Conservation (phyloP, 2,329 filamentous ascomycete genomes). For the Fusarium scirpi region DNA sequence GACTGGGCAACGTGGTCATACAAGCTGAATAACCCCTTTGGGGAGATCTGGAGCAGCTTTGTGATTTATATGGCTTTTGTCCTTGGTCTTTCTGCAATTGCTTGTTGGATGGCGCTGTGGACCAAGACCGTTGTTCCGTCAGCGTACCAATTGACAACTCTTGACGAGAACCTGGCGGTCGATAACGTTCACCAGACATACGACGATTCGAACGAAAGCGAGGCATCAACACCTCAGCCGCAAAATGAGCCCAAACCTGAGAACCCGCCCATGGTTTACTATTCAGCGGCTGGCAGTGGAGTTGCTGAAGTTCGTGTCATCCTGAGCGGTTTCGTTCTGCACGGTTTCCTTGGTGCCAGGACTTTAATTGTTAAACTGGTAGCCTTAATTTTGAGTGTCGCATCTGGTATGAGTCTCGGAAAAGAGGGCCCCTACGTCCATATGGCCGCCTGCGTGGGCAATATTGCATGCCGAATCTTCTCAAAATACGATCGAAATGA, state of each 20-base stretch:
- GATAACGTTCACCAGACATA: conserved; percentile 57
- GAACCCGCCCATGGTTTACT: conserved; percentile 85
- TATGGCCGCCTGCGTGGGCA: conserved; percentile 93
- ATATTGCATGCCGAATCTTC: conserved; percentile 94
- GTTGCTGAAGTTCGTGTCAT: conserved; percentile 98
- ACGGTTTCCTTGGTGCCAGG: conserved; percentile 91
- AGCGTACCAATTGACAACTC: conserved; percentile 83
- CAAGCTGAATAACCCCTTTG: conserved; percentile 60
- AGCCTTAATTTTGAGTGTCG: conserved; percentile 86
- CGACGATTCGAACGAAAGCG: conserved; percentile 57
- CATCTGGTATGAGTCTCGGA: conserved; percentile 91
- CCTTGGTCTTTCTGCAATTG: conserved; percentile 74
- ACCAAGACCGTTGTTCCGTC: conserved; percentile 97
- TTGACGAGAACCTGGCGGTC: conserved; percentile 93
- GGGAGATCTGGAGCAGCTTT: conserved; percentile 77
- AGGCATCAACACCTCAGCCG: conserved; percentile 58
- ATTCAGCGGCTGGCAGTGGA: conserved; percentile 93
- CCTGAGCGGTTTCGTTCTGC: conserved; percentile 95
- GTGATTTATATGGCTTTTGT: conserved; percentile 79
- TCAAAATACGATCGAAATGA: conserved; percentile 94
- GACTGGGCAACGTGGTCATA: conserved; percentile 70
- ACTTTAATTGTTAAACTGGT: conserved; percentile 88
- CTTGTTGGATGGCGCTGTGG: conserved; percentile 83
- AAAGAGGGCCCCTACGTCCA: conserved; percentile 98
- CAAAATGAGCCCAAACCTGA: conserved; percentile 53